Evolutionary conservation across 139 green algal species (phyloP), one percentile per base, ranked within the genome.

Genomic region (Auxenochlorella pyrenoidosa): DNA sequence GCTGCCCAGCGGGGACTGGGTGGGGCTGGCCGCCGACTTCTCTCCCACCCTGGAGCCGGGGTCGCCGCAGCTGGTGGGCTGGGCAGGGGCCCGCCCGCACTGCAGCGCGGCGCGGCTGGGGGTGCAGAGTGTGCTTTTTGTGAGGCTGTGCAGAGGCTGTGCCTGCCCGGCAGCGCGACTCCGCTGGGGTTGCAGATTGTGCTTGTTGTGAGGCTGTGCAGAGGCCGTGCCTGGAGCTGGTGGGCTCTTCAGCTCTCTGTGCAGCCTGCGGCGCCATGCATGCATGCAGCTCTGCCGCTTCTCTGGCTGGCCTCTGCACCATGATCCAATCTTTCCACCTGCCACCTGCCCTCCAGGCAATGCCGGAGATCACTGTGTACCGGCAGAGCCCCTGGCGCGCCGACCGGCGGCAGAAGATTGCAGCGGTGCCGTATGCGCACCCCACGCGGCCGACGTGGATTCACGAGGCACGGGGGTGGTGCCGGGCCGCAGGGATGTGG

Each of bases 371-470:
- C 30, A 90, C 87, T 3, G 63, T 94, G 41, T 90, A 85, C 75
- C 65, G 85, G 36, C 82, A 88, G 38, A 72, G 65, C 26, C 40
- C 59, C 26, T 81, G 79, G 22, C 75, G 51, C 40, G 36, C 81
- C 41, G 43, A 79, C 40, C 26, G 24, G 10, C 83, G 91, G 0
- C 8, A 81, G 43, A 60, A 84, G 51, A 70, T 94, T 66, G 92
- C 92, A 0, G 59, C 87, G 19, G 85, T 94, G n/a, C 83, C 84
- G 6, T 84, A 87, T 66, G 36, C 82, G 19, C 91, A 90, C 4
- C 54, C 90, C 59, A 88, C 88, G 21, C 26, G 60, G 1, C 94
- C 95, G 28, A 89, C 89, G 6, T 98, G 95, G 95, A 88, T 97
- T 28, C 95, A 98, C 75, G 91, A 96, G 73, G 82, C 44, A 79